Percentiles rank a stretch among this genome's conserved stretches.
phyloP scores from a whole-genome alignment of 768 basidiomycete species.

The Brasilioporus rufonigricans region DNA sequence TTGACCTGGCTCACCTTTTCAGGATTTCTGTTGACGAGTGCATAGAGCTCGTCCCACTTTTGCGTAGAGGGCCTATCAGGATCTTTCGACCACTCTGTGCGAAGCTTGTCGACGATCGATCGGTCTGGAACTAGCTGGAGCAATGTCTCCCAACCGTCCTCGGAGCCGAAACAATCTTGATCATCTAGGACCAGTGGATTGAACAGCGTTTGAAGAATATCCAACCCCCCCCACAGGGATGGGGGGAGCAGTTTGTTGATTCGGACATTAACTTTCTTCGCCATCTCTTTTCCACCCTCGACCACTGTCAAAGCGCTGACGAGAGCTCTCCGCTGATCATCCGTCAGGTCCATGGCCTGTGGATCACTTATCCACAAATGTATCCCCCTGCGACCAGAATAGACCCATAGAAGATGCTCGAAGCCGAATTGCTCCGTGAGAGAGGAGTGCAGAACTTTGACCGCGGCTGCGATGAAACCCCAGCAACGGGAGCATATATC shows the following conservation, averaged over 20 bases:
- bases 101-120: conserved; percentile 45
- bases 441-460: conserved; percentile 75
- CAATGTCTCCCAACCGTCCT: conserved; percentile 72
- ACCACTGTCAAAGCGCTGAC: conserved; percentile 87
- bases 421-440: conserved; percentile 92
- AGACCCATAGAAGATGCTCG: conserved; percentile 91
- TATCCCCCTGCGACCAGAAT: conserved; percentile 97
- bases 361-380: conserved; percentile 96
- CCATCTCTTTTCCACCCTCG: conserved; percentile 75
- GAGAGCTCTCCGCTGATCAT: conserved; percentile 84
- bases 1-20: conserved; percentile 29
- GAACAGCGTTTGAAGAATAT: conserved; percentile 57
- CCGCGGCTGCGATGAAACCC: conserved; percentile 91
- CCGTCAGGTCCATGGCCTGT: conserved; percentile 84
- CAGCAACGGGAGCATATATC: conserved; percentile 92
- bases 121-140: conserved; percentile 73
- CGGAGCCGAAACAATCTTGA: conserved; percentile 76
- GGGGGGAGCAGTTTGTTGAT: conserved; percentile 59
- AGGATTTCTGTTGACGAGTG: conserved; percentile 4
- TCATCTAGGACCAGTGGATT: conserved; percentile 67
- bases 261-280: conserved; percentile 79
- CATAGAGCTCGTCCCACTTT: conserved; percentile 73
- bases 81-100: conserved; percentile 56
- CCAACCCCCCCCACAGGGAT: conserved; percentile 55
- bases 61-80: conserved; percentile 54